A percentile compares a stretch with the other conserved stretches of the same genome.
Conservation (phyloP, 2,329 filamentous ascomycete species). For the Ophiostoma novo-ulmi region DNA sequence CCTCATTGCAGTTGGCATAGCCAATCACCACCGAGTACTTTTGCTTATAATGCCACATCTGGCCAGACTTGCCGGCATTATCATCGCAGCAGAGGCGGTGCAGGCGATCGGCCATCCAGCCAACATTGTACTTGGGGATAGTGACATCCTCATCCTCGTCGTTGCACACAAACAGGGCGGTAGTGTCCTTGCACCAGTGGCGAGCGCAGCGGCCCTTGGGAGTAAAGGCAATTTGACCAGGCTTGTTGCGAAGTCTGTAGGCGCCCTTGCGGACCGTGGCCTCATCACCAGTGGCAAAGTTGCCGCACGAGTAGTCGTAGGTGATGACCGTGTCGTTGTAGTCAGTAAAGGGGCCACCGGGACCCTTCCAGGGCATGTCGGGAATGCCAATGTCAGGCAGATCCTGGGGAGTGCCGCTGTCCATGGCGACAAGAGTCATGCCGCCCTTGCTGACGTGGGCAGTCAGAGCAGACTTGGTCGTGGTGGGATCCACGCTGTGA, state of each 20-base stretch:
- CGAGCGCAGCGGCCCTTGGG: constrained; percentile 15
- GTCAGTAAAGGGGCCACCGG: constrained; percentile 17
- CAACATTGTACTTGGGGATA: constrained; percentile 24
- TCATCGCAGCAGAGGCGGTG: constrained; percentile 23
- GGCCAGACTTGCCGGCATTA: constrained; percentile 20
- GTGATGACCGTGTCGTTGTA: constrained; percentile 12
- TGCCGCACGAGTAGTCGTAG: constrained; percentile 23
- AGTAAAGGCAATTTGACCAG: background rate
- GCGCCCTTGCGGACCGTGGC: background rate
- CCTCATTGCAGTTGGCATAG: constrained; percentile 22
- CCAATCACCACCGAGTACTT: constrained; percentile 23
- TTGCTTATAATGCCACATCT: constrained; percentile 22
- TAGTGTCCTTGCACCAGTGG: constrained; percentile 25
- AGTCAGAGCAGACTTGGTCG: background rate
- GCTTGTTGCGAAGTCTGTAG: constrained; percentile 19
- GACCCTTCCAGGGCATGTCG: background rate
- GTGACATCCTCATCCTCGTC: constrained; percentile 10
- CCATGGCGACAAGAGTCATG: background rate
- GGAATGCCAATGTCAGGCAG: constrained; percentile 22
- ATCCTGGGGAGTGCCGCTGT: constrained; percentile 20
- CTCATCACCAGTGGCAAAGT: constrained; percentile 18
- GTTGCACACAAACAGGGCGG: constrained; percentile 25
- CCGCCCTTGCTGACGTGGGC: background rate
- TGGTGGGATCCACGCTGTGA: background rate
- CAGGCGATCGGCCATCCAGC: constrained; percentile 24